Percentiles rank a stretch among this genome's conserved stretches.
These are phyloP conservation scores for Gracilaria caudata DNA, from an alignment of 23 red algal species.

Conservation along the genomic window DNA sequence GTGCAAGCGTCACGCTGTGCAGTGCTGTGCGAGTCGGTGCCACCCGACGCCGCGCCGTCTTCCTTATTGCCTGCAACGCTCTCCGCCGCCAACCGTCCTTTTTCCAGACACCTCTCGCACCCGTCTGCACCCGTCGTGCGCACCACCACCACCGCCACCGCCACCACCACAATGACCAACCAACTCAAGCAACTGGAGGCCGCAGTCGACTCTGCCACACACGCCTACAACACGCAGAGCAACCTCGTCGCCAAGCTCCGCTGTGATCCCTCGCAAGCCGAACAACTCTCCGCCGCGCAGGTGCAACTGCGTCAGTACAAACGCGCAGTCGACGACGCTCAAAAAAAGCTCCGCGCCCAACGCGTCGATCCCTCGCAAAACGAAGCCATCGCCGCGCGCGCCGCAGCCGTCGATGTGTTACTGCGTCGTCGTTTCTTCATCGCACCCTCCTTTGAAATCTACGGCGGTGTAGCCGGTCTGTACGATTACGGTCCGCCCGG, in stretches of 20 bases:
- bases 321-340: conserved; percentile 36
- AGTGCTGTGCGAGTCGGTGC: too few relatives aligned
- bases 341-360: conserved; percentile 11
- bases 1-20: too few relatives aligned
- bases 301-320: conserved; percentile 39
- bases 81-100: background rate
- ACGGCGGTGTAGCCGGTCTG: conserved; percentile 94
- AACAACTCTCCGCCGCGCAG: conserved; percentile 27
- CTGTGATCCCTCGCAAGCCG: background rate
- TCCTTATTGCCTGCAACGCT: too few relatives aligned
- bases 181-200: background rate
- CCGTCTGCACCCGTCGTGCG: background rate
- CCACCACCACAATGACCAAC: background rate
- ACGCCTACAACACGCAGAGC: conserved; percentile 34
- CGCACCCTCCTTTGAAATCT: conserved; percentile 96
- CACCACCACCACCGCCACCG: background rate
- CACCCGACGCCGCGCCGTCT: too few relatives aligned
- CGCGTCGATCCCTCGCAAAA: conserved; percentile 17
- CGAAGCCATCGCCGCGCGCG: background rate
- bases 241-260: conserved; percentile 48
- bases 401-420: conserved; percentile 68
- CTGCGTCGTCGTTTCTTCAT: conserved; percentile 92
- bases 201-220: conserved; percentile 46
- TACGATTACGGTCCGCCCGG: conserved; percentile 99
- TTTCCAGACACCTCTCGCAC: background rate